Conservation (phyloP, 192 early-diverging fungal genomes). For the Rhizophlyctis rosea region DNA sequence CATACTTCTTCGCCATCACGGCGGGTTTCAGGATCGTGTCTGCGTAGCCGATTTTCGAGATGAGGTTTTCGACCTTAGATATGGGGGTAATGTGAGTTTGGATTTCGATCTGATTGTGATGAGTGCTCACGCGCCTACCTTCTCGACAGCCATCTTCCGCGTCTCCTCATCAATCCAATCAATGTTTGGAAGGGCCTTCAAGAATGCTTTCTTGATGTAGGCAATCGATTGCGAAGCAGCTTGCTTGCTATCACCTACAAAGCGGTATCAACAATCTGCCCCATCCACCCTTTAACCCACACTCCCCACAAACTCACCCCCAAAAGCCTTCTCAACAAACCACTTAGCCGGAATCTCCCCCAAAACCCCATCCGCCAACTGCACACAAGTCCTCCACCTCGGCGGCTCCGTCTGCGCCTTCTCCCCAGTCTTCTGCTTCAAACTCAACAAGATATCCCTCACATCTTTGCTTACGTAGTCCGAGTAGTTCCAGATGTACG, state of each 20-base stretch:
- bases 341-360: conserved; percentile 26
- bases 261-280: not conserved
- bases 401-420: conserved; percentile 23
- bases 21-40: conserved; percentile 28
- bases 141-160: conserved; percentile 22
- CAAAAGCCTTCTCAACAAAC: conserved; percentile 33
- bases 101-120: not conserved
- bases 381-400: conserved; percentile 27
- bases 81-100: not conserved
- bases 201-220: conserved; percentile 21
- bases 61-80: conserved; percentile 16
- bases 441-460: not conserved
- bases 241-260: conserved; percentile 22
- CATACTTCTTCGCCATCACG: conserved; percentile 18
- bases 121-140: conserved; percentile 10
- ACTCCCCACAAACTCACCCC: not conserved
- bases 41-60: conserved; percentile 29
- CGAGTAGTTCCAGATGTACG: not conserved
- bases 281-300: not conserved
- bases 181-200: conserved; percentile 24
- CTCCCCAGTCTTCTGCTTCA: conserved; percentile 9
- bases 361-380: conserved; percentile 9
- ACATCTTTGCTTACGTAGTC: conserved; percentile 1
- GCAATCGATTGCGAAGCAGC: conserved; percentile 8
- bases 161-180: conserved; percentile 34